phyloP scores from a whole-genome alignment of 805 yeast species.

The Saccharomyces jurei region DNA sequence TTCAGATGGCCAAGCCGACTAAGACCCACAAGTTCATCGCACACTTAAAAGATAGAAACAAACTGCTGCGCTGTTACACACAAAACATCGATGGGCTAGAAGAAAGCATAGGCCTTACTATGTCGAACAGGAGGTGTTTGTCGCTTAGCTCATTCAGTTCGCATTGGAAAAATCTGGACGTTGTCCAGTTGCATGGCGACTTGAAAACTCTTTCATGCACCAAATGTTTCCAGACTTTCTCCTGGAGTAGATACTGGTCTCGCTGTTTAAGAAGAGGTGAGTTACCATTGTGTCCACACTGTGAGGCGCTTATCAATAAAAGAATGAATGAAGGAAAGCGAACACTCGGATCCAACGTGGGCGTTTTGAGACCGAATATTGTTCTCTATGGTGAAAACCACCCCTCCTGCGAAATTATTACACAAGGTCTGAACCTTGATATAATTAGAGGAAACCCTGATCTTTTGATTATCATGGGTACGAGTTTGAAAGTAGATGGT shows the following conservation, averaged over 20 bases:
- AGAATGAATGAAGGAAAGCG: conserved; percentile 68
- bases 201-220: conserved; percentile 71
- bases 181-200: conserved; percentile 88
- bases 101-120: conserved; percentile 49
- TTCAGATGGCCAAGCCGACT: conserved; percentile 67
- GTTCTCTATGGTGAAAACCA: conserved; percentile 92
- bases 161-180: conserved; percentile 59
- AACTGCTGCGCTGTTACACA: conserved; percentile 79
- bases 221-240: conserved; percentile 47
- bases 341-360: conserved; percentile 51
- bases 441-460: conserved; percentile 57
- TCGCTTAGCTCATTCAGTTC: conserved; percentile 17
- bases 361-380: conserved; percentile 78
- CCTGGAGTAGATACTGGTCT: conserved; percentile 53
- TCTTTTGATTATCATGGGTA: conserved; percentile 79
- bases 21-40: conserved; percentile 71
- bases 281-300: conserved; percentile 69
- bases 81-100: conserved; percentile 93
- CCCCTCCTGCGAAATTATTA: conserved; percentile 74
- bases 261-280: conserved; percentile 48
- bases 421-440: conserved; percentile 62
- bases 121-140: conserved; percentile 38
- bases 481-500: conserved; percentile 86
- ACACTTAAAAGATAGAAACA: conserved; percentile 49
- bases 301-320: conserved; percentile 48